Evolutionary conservation across 1,284 basidiomycete species (phyloP).

Genomic region (Uromyces viciae-fabae): DNA sequence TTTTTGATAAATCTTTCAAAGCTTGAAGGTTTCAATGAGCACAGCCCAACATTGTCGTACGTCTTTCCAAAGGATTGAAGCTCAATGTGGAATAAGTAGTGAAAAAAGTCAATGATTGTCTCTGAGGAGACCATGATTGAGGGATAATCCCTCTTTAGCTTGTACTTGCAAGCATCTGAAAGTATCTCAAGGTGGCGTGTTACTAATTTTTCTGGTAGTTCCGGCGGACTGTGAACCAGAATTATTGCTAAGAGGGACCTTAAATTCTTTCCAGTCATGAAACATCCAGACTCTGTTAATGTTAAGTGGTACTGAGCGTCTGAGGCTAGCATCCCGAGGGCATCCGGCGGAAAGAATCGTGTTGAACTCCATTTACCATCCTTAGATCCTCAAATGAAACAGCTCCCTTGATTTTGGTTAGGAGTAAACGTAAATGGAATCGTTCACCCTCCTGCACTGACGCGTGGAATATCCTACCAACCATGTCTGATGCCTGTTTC

Average conservation of each 20-base stretch:
- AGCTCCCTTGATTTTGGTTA: conserved; percentile 38
- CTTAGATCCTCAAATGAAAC: background rate
- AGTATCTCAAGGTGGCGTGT: background rate
- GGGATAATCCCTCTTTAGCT: background rate
- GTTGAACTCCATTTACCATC: background rate
- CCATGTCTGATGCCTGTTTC: background rate
- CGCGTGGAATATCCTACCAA: background rate
- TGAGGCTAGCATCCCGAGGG: background rate
- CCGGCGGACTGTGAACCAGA: conserved; percentile 1
- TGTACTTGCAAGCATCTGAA: background rate
- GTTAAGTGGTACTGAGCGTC: background rate
- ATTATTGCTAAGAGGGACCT: background rate
- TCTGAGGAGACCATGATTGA: background rate
- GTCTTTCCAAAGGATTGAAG: background rate
- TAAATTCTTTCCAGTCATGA: background rate
- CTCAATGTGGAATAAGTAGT: background rate
- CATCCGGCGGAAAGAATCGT: background rate
- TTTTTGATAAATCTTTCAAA: no score
- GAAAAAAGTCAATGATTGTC: background rate
- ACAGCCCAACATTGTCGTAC: background rate
- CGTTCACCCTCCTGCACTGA: background rate
- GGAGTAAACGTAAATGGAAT: background rate
- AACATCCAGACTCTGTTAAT: background rate
- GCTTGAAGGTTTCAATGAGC: no score
- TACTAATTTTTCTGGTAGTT: background rate